Percentiles rank a stretch among this genome's conserved stretches.
phyloP scores from a whole-genome alignment of 2,329 filamentous ascomycete species.

The Lachnellula willkommii region DNA sequence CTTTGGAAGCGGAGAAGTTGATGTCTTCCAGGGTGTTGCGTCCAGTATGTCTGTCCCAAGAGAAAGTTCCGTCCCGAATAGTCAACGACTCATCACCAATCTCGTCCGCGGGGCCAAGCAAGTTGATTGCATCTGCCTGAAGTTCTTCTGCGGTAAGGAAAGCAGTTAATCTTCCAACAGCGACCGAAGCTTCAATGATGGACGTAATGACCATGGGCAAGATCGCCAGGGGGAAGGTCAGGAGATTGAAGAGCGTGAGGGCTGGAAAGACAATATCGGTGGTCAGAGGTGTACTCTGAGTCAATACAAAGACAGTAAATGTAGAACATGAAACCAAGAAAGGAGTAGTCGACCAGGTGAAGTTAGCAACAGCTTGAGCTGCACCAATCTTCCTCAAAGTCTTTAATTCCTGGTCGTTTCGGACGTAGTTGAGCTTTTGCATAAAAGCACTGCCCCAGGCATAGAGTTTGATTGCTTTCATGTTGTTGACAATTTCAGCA shows the following conservation, averaged over 20 bases:
- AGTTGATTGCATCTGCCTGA: slow-evolving; percentile 72
- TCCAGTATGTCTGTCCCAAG: slow-evolving; percentile 82
- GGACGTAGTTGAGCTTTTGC: slow-evolving; percentile 91
- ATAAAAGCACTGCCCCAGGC: slow-evolving; percentile 97
- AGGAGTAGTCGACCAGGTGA: slow-evolving; percentile 95
- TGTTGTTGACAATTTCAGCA: slow-evolving; percentile 97
- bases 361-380: slow-evolving; percentile 89
- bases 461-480: slow-evolving; percentile 99
- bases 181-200: slow-evolving; percentile 93
- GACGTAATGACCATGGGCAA: slow-evolving; percentile 97
- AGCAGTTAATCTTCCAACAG: slow-evolving; percentile 75
- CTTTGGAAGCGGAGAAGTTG: slow-evolving; percentile 83
- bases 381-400: slow-evolving; percentile 95
- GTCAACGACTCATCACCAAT: slow-evolving; percentile 79
- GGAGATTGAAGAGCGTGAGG: slow-evolving; percentile 85
- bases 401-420: slow-evolving; percentile 92
- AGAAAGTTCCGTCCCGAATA: slow-evolving; percentile 81
- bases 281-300: slow-evolving; percentile 71
- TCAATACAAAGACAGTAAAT: slow-evolving; percentile 89
- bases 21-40: slow-evolving; percentile 73
- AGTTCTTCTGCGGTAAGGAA: slow-evolving; percentile 88
- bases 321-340: slow-evolving; percentile 97
- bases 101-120: slow-evolving; percentile 65
- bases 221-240: slow-evolving; percentile 90
- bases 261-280: slow-evolving; percentile 96